These are phyloP conservation scores for Metschnikowia drakensbergensis DNA, from an alignment of 805 yeast genomes.

Conservation along the genomic window DNA sequence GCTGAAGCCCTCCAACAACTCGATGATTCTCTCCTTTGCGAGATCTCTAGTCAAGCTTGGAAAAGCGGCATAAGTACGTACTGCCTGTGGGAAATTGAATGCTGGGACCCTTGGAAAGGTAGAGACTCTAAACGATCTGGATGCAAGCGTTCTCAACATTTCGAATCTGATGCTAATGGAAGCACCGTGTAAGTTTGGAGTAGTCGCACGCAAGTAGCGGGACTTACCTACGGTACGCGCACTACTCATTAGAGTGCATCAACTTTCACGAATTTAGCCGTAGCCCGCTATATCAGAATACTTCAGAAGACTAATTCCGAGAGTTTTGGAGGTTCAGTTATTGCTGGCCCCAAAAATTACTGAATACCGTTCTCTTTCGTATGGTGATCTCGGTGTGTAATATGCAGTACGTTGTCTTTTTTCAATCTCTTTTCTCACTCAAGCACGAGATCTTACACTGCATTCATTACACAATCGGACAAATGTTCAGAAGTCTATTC, in stretches of 20 bases:
- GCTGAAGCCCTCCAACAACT: conserved; percentile 61
- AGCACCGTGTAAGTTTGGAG: background rate
- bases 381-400: background rate
- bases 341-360: too few relatives aligned
- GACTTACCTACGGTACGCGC: conserved; percentile 1
- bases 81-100: conserved; percentile 15
- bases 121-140: conserved; percentile 20
- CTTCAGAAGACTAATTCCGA: background rate
- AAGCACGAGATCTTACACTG: background rate
- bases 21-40: conserved; percentile 58
- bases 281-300: background rate
- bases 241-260: background rate
- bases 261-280: background rate
- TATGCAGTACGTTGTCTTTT: background rate
- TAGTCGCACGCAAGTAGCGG: background rate
- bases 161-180: conserved; percentile 4
- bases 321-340: background rate
- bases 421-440: conserved; percentile 8
- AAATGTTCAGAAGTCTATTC: conserved; percentile 16
- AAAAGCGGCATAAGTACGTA: conserved; percentile 49
- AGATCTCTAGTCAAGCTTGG: conserved; percentile 61
- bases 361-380: background rate
- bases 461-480: background rate
- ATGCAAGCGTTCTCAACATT: conserved; percentile 33
- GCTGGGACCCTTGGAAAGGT: conserved; percentile 15